A percentile compares a stretch with the other conserved stretches of the same genome.
Conservation (phyloP, 352 stramenopile species). For the Blastocystis sp. region DNA sequence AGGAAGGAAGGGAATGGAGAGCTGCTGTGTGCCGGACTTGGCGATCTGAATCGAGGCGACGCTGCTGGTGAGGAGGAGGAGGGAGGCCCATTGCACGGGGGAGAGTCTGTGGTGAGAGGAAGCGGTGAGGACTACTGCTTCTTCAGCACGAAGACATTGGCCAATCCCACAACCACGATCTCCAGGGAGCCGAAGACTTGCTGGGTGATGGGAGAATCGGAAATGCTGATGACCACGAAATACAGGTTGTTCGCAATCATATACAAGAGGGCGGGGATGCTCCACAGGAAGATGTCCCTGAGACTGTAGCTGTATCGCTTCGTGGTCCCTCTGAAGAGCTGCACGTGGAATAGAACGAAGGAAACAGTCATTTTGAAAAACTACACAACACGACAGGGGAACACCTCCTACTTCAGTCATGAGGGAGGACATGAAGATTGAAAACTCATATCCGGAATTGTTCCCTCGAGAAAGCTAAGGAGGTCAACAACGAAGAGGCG, state of each 20-base stretch:
- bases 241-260: constrained; percentile 67
- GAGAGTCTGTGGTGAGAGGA: background rate
- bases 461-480: constrained; percentile 50
- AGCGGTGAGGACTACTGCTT: constrained; percentile 9
- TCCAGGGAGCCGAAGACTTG: constrained; percentile 61
- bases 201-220: constrained; percentile 59
- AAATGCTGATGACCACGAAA: constrained; percentile 65
- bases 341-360: constrained; percentile 40
- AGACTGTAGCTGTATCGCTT: constrained; percentile 52
- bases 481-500: background rate
- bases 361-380: constrained; percentile 25
- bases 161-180: constrained; percentile 63
- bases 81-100: constrained; percentile 48
- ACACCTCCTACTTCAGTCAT: constrained; percentile 43
- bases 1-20: constrained; percentile 31
- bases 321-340: constrained; percentile 2
- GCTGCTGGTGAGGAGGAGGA: constrained; percentile 46
- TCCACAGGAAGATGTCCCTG: constrained; percentile 62
- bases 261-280: constrained; percentile 40
- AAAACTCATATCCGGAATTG: constrained; percentile 53
- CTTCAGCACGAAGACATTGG: constrained; percentile 55
- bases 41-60: constrained; percentile 67
- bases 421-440: constrained; percentile 68
- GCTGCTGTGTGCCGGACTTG: constrained; percentile 17
- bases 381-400: background rate